Base-by-base conservation (phyloP, 2,329 filamentous ascomycete genomes). In the Huntiella moniliformis region DNA sequence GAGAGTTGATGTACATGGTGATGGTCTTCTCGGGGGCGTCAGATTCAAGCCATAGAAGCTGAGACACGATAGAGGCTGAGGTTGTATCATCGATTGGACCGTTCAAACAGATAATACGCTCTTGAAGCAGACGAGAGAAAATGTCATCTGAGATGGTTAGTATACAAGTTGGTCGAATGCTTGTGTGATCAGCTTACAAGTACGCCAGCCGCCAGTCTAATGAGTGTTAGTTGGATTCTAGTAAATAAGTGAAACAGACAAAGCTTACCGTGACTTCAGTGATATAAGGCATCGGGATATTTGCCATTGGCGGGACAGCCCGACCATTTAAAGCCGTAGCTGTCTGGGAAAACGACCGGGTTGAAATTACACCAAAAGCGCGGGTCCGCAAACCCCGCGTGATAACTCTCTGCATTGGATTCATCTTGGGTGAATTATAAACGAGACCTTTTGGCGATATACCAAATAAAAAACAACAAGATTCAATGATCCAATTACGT, bases 1-100 rank as follows among this genome's bases (percentile, higher is more conserved):
- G 88, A 0, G 84, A 93, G 66, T 98, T 94, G 61, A 98, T 98
- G 63, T 98, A 98, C 61, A 98, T 82, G 44, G 83, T 91, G 53
- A 98, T 96, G 10, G 86, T 82, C 61, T 94, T 95, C 47, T 92
- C 77, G 3, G 88, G 87, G 57, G 84, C 85, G 58, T 98, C 91
- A 56, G 88, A 91, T 69, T 98, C 92, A 61, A 98, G 85, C 73
- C 87, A 98, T 52, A 98, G 80, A 16, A 98, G 77, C 60, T 98
- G 92, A 1, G 91, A 85, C 22, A 96, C 88, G 52, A 96, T 85
- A 37, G 82, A 83, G n/a, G 91, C 88, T 34, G 86, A 93, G 53
- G 91, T 77, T 37, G 74, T 79, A 58, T 94, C 84, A 64, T 96
- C 82, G 48, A 96, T 86, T 57, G 82, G 71, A 56, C 88, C 88